Evolutionary conservation across 1,284 basidiomycete species (phyloP), one percentile per base, ranked within the genome.

Genomic region (Apiotrichum siamense): DNA sequence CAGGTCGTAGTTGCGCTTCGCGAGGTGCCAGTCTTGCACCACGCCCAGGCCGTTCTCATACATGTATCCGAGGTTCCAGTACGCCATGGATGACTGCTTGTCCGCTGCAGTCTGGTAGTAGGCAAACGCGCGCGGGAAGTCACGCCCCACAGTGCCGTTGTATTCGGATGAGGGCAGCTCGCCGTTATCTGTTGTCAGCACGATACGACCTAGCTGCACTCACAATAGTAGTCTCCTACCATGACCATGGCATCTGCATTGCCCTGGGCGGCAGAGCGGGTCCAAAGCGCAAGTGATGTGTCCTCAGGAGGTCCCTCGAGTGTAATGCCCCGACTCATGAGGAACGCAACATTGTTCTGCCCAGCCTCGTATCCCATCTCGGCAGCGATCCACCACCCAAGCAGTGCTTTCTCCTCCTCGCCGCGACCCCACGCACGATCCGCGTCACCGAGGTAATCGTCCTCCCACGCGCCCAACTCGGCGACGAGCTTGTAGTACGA

Each of bases 1-100:
- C 52, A 85, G 75, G 70, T 98, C 96, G 69, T 97, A 98, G 71
- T 94, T 87, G 26, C 96, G 81, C 74, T 98, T 99, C 0, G 96
- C 96, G 17, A 98, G 81, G 72, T 96, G 87, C 77, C 91, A 98
- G 73, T 98, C 94, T 82, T 90, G 59, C 21, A 86, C 83, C 0
- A 97, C 89, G 4, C 96, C 96, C 24, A 87, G 72, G 0, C 96
- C 96, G 63, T 91, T 88, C 76, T 98, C 94, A 70, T 97, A 97
- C 91, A 98, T 96, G 87, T 88, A 97, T 1, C 94, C 96, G 24
- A 98, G 75, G 66, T 97, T 97, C 92, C 93, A 98, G 84, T 94
- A 91, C 3, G 94, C 93, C 60, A 98, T 79, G 1, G 93, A 89
- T 60, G 89, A 94, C 54, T 86, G 66, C 2, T 88, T 92, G 61